A percentile compares a stretch with the other conserved stretches of the same genome.
phyloP scores from a whole-genome alignment of 1,139 yeast genomes.

The Blastobotrys proliferans region DNA sequence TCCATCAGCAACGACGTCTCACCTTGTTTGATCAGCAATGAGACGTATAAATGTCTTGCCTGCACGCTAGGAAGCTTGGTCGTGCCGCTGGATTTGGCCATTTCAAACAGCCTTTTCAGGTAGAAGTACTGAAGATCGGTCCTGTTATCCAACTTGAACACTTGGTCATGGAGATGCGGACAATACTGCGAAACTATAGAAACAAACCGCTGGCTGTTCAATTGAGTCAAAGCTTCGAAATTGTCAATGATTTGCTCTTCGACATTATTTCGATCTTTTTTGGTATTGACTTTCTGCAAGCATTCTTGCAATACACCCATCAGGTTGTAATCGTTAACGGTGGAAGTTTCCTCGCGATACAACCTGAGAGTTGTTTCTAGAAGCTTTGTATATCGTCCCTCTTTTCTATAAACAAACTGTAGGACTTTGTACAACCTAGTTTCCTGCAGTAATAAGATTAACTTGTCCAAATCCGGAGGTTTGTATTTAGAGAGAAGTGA shows the following conservation, averaged over 20 bases:
- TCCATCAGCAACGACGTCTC: conserved; percentile 21
- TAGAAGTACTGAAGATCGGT: conserved; percentile 25
- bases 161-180: conserved; percentile 26
- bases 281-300: conserved; percentile 19
- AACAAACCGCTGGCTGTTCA: conserved; percentile 23
- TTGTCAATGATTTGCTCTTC: conserved; percentile 21
- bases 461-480: conserved; percentile 46
- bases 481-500: conserved; percentile 59
- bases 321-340: conserved; percentile 20
- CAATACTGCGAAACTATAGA: conserved; percentile 21
- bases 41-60: conserved; percentile 27
- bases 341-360: conserved; percentile 17
- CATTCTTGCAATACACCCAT: conserved; percentile 31
- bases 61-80: conserved; percentile 22
- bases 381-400: conserved; percentile 51
- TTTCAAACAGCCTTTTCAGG: conserved; percentile 22
- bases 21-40: conserved; percentile 24
- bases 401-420: conserved; percentile 51
- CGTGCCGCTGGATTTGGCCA: conserved; percentile 17
- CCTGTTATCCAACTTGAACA: conserved; percentile 20
- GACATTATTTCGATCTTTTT: conserved; percentile 22
- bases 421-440: conserved; percentile 57
- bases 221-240: conserved; percentile 20
- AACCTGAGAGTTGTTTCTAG: conserved; percentile 40
- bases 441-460: conserved; percentile 50